Evolutionary conservation across 2,329 filamentous ascomycete genomes (phyloP).

Genomic region (Colletotrichum horii): DNA sequence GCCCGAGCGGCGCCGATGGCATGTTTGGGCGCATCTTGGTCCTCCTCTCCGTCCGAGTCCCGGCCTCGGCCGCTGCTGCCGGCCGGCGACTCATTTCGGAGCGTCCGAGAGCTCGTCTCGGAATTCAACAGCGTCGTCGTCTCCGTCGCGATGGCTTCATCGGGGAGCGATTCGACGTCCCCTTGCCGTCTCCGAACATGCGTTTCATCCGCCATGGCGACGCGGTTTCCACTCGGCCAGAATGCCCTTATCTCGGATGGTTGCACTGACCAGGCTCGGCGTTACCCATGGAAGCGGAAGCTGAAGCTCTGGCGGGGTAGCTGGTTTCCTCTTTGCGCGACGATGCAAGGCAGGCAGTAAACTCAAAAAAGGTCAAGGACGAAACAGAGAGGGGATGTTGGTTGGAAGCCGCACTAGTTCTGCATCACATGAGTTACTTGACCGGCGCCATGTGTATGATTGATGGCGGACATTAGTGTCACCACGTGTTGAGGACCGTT

Average conservation of each 20-base stretch:
- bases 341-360: neutral
- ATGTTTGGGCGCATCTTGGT: conserved; percentile 20
- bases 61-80: neutral
- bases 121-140: conserved; percentile 21
- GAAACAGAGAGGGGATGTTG: neutral
- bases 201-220: neutral
- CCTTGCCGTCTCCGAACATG: neutral
- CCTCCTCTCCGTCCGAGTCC: conserved; percentile 7
- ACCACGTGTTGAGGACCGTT: neutral
- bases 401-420: neutral
- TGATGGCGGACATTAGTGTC: neutral
- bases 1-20: conserved; percentile 37
- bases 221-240: neutral
- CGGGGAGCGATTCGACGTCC: neutral
- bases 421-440: neutral
- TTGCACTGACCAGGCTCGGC: neutral
- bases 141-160: conserved; percentile 13
- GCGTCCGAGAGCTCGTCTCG: conserved; percentile 14
- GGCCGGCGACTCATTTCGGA: conserved; percentile 8
- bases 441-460: neutral
- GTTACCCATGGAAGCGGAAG: neutral
- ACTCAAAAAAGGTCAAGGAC: neutral
- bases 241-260: neutral
- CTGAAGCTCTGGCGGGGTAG: neutral
- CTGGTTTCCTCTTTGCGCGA: neutral